phyloP scores from a whole-genome alignment of 208 protist genomes.

The Wallacemonas rigidus region DNA sequence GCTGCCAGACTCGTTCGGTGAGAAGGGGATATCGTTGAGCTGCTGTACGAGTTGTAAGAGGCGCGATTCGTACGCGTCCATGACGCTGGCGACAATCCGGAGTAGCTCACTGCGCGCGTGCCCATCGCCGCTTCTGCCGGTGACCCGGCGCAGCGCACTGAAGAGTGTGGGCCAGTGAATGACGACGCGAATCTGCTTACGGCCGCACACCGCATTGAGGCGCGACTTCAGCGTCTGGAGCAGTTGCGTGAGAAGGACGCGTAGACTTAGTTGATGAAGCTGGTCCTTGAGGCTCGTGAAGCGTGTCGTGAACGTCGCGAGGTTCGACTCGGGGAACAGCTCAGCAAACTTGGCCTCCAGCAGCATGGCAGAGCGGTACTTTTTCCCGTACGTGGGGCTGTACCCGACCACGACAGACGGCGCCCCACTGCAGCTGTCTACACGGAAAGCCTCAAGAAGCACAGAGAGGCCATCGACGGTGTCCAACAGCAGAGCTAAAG shows the following conservation, averaged over 20 bases:
- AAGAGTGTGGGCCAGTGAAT: slow-evolving; percentile 73
- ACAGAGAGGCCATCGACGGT: slow-evolving; percentile 72
- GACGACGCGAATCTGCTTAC: slow-evolving; percentile 49
- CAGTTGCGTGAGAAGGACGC: slow-evolving; percentile 51
- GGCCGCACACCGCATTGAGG: slow-evolving; percentile 41
- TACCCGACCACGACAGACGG: slow-evolving; percentile 45
- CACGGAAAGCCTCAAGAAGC: slow-evolving; percentile 46
- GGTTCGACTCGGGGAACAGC: slow-evolving; percentile 25
- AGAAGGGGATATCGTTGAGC: slow-evolving; percentile 28
- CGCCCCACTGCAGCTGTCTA: slow-evolving; percentile 38
- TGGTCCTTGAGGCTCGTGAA: slow-evolving; percentile 38
- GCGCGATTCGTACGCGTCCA: slow-evolving; percentile 44
- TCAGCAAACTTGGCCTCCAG: slow-evolving; percentile 52
- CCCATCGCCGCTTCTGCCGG: slow-evolving; percentile 15
- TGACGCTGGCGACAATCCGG: slow-evolving; percentile 28
- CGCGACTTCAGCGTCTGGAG: slow-evolving; percentile 38
- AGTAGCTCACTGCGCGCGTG: slow-evolving; percentile 54
- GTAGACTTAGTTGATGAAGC: slow-evolving; percentile 59
- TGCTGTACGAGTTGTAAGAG: slow-evolving; percentile 53
- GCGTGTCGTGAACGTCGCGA: slow-evolving; percentile 17
- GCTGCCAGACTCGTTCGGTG: slow-evolving; percentile 9
- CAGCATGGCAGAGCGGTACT: slow-evolving; percentile 56
- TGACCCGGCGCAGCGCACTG: slow-evolving; percentile 25
- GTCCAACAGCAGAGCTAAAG: slow-evolving; percentile 50
- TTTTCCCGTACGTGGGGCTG: slow-evolving; percentile 53